These are phyloP conservation scores for Penicillium salamii DNA, from an alignment of 495 filamentous ascomycete species.

Conservation along the genomic window DNA sequence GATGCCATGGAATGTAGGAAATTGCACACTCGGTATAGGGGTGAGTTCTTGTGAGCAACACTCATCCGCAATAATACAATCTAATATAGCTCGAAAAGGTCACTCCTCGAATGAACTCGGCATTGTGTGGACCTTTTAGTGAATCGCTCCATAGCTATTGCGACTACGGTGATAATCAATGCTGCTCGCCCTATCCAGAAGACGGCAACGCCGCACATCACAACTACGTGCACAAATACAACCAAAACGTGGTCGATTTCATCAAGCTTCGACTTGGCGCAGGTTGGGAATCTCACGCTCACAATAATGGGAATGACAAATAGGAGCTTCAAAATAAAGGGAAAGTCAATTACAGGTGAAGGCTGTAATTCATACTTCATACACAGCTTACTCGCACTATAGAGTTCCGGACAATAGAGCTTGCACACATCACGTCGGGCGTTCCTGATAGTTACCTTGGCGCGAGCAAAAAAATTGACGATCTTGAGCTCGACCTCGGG, in stretches of 20 bases:
- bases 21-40: slow-evolving; percentile 23
- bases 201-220: slow-evolving; percentile 20
- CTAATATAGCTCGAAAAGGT: slow-evolving; percentile 13
- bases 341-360: not conserved
- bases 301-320: not conserved
- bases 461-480: no score
- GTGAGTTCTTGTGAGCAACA: slow-evolving; percentile 10
- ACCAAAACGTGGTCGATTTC: slow-evolving; percentile 23
- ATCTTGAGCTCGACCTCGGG: no score
- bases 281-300: not conserved
- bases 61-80: not conserved
- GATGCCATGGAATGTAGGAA: slow-evolving; percentile 21
- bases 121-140: slow-evolving; percentile 16
- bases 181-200: slow-evolving; percentile 14
- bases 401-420: no score
- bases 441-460: no score
- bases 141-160: slow-evolving; percentile 22
- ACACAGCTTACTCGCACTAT: not conserved
- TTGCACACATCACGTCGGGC: no score
- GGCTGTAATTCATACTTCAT: not conserved
- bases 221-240: slow-evolving; percentile 16
- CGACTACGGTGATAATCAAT: slow-evolving; percentile 20
- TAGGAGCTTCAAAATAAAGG: not conserved
- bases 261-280: slow-evolving; percentile 9
- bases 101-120: slow-evolving; percentile 24